Conservation (phyloP, 192 early-diverging fungal genomes). For the Backusella luteola region DNA sequence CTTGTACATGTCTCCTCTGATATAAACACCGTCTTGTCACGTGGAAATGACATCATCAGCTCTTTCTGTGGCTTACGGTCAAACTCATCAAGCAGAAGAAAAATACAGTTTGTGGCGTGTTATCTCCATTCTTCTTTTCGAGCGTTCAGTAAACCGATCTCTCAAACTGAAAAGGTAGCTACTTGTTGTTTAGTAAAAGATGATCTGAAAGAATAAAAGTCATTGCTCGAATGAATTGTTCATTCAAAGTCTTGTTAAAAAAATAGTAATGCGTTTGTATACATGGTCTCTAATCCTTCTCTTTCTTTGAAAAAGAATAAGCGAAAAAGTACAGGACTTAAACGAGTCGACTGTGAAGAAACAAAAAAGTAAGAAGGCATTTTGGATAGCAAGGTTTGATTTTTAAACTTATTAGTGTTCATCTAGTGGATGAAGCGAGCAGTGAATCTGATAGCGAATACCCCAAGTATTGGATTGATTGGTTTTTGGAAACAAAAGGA, state of each 20-base stretch:
- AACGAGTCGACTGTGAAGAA: slow-evolving; percentile 11
- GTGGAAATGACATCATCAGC: background rate
- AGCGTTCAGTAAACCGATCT: background rate
- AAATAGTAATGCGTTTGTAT: background rate
- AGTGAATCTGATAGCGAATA: slow-evolving; percentile 58
- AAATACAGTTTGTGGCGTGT: background rate
- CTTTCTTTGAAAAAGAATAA: slow-evolving; percentile 8
- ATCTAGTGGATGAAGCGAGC: slow-evolving; percentile 51
- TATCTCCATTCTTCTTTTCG: slow-evolving; percentile 4
- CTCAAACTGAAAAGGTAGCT: slow-evolving; percentile 14
- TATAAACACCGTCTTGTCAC: background rate
- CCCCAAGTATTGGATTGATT: slow-evolving; percentile 87
- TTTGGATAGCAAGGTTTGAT: background rate
- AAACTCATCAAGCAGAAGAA: background rate
- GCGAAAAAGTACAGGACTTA: slow-evolving; percentile 8
- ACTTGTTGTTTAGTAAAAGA: background rate
- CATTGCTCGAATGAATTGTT: background rate
- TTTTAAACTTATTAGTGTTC: background rate
- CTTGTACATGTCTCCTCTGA: no score
- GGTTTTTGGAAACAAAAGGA: slow-evolving; percentile 86
- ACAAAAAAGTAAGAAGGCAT: background rate
- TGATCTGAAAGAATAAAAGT: background rate
- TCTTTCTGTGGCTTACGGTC: background rate
- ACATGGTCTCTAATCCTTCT: background rate
- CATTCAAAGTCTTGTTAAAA: background rate